These are phyloP conservation scores for Leptosphaerulina australis DNA, from an alignment of 2,329 filamentous ascomycete species.

Conservation along the genomic window DNA sequence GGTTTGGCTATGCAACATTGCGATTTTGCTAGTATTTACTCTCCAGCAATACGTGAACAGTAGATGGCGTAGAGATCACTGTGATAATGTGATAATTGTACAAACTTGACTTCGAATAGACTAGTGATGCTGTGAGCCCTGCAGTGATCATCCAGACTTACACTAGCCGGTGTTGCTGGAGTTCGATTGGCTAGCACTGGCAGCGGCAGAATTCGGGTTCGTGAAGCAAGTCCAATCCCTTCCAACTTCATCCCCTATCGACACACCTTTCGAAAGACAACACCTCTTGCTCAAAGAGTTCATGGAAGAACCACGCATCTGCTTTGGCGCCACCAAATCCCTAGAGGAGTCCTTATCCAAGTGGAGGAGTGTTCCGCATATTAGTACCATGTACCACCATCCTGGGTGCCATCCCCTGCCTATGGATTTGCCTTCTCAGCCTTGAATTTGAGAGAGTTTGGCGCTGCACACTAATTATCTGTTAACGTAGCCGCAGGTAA, in stretches of 20 bases:
- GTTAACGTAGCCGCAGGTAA: background rate
- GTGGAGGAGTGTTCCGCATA: background rate
- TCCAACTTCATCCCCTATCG: conserved; percentile 21
- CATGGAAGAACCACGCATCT: background rate
- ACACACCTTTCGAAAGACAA: background rate
- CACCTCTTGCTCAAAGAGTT: background rate
- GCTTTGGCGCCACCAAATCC: background rate
- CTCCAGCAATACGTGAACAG: conserved; percentile 5
- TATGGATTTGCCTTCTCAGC: background rate
- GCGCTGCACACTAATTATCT: background rate
- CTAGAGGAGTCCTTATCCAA: background rate
- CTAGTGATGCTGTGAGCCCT: conserved; percentile 19
- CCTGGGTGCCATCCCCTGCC: background rate
- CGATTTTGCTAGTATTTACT: conserved; percentile 1
- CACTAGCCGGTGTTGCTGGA: conserved; percentile 9
- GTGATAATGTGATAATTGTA: background rate
- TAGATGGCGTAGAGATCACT: conserved; percentile 16
- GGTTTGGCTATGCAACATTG: conserved; percentile 14
- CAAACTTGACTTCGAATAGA: background rate
- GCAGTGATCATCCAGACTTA: conserved; percentile 15
- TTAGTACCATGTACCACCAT: conserved; percentile 2
- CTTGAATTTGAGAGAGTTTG: background rate
- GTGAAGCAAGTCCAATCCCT: conserved; percentile 2
- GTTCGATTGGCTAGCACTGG: conserved; percentile 20
- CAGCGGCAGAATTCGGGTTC: conserved; percentile 11